These are phyloP conservation scores for Fusarium sp. DNA, from an alignment of 2,329 filamentous ascomycete species.

Conservation along the genomic window DNA sequence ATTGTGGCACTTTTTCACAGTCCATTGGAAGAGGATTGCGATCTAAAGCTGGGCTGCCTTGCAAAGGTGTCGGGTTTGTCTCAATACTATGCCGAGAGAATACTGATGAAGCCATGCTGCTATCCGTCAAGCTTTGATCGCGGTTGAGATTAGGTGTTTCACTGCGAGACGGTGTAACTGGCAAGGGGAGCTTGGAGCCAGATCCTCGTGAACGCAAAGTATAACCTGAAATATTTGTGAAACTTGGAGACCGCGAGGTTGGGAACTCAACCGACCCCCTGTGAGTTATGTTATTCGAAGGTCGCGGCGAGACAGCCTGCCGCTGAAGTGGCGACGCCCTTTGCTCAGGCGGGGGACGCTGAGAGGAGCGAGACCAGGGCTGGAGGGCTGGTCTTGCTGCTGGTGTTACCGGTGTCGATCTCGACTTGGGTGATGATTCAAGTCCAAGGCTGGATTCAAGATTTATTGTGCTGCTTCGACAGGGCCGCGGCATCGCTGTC, in stretches of 20 bases:
- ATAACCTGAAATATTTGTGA: slow-evolving; percentile 47
- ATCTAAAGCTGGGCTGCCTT: slow-evolving; percentile 50
- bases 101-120: slow-evolving; percentile 59
- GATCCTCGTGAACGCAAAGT: slow-evolving; percentile 54
- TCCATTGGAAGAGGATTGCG: slow-evolving; percentile 25
- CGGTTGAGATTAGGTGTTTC: slow-evolving; percentile 54
- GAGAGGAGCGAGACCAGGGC: slow-evolving; percentile 35
- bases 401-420: slow-evolving; percentile 45
- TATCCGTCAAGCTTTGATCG: slow-evolving; percentile 58
- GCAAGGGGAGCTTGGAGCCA: slow-evolving; percentile 56
- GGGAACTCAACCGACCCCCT: slow-evolving; percentile 31
- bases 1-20: slow-evolving; percentile 35
- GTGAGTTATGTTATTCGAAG: slow-evolving; percentile 14
- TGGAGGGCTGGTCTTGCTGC: slow-evolving; percentile 37
- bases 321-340: slow-evolving; percentile 23
- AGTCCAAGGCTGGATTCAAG: slow-evolving; percentile 30
- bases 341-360: slow-evolving; percentile 29
- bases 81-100: slow-evolving; percentile 56
- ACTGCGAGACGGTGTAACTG: slow-evolving; percentile 55
- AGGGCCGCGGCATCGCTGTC: slow-evolving; percentile 40
- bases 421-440: slow-evolving; percentile 36
- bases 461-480: slow-evolving; percentile 34
- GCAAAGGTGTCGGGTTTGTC: slow-evolving; percentile 51
- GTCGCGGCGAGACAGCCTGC: slow-evolving; percentile 25
- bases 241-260: slow-evolving; percentile 46